Evolutionary conservation across 2,329 filamentous ascomycete species (phyloP), one percentile per base, ranked within the genome.

Genomic region (Fusarium mexicanum): DNA sequence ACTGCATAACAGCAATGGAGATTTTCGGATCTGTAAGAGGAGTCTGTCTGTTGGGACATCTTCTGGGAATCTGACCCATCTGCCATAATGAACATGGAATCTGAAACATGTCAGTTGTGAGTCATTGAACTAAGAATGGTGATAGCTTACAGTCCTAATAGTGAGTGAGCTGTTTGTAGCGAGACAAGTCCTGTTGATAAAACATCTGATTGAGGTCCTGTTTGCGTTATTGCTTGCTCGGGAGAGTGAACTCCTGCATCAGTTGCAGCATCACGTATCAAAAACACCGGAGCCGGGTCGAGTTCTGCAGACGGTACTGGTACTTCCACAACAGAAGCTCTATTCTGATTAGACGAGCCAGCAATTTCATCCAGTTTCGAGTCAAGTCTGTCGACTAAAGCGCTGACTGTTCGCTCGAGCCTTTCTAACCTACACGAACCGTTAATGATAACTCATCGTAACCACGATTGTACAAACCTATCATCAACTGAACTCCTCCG

Each of bases 241-340:
- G 73, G 70, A 1, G 77, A 74, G 20, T 70, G 65, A 8, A 79
- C 71, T 16, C 74, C 77, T 14, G 75, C 73, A 50, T 79, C 75
- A 1, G 72, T 76, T 5, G 75, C 77, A 24, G 78, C 79, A 48
- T 80, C 78, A n/a, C 74, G 63, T 38, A 80, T 79, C 5, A 80
- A 22, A 24, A 80, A 63, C 3, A 80, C 76, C 2, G 79, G 79
- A 6, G 77, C 76, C 5, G 74, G 67, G 12, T 76, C 54, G 2
- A 47, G 55, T 2, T 77, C 73, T 13, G 60, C 17, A 6, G 61
- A n/a, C 0, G 31, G 8, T 3, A 41, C 16, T 8, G 58, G 24
- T 6, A 65, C 38, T 2, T 20, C 37, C 6, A 26, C 17, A 1
- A 14, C 18, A 29, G 54, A 8, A 24, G 17, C 6, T n/a, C 31